Conservation (phyloP, 345 rosid species). For the Aegle marmelos region DNA sequence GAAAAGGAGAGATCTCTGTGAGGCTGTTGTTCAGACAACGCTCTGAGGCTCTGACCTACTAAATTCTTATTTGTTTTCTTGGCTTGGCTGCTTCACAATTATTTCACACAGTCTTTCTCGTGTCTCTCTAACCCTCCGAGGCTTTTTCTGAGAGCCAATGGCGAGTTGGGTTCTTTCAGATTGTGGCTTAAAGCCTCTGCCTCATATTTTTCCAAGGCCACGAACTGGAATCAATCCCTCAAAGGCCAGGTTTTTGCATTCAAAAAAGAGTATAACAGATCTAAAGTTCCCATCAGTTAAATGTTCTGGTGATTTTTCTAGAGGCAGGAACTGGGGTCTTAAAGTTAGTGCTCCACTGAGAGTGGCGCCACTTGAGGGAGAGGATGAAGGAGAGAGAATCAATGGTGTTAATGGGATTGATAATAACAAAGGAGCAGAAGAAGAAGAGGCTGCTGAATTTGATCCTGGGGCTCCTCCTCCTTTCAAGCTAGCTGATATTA, state of each 20-base stretch:
- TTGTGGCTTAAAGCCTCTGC: slow-evolving; percentile 75
- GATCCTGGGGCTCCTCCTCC: slow-evolving; percentile 40
- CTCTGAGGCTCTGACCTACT: background rate
- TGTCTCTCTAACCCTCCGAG: slow-evolving; percentile 19
- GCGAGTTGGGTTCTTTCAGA: slow-evolving; percentile 67
- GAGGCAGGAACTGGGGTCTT: slow-evolving; percentile 39
- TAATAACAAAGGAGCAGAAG: background rate
- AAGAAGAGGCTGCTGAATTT: slow-evolving; percentile 17
- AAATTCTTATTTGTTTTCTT: too few species aligned
- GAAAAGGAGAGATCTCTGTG: background rate
- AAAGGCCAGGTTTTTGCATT: slow-evolving; percentile 25
- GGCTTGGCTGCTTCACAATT: background rate
- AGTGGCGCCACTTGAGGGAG: slow-evolving; percentile 19
- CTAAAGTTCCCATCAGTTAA: slow-evolving; percentile 16
- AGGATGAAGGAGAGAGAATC: slow-evolving; percentile 22
- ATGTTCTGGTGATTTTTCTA: slow-evolving; percentile 12
- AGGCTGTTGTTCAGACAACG: background rate
- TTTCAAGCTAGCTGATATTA: slow-evolving; percentile 43
- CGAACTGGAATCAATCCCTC: slow-evolving; percentile 31
- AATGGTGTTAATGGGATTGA: slow-evolving; percentile 1
- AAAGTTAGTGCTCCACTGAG: slow-evolving; percentile 43
- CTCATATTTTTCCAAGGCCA: slow-evolving; percentile 44
- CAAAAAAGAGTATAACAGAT: slow-evolving; percentile 18
- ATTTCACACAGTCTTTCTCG: background rate
- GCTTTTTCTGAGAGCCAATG: slow-evolving; percentile 34